These are phyloP conservation scores for Cokeromyces recurvatus DNA, from an alignment of 371 early-diverging fungal genomes.

Conservation along the genomic window DNA sequence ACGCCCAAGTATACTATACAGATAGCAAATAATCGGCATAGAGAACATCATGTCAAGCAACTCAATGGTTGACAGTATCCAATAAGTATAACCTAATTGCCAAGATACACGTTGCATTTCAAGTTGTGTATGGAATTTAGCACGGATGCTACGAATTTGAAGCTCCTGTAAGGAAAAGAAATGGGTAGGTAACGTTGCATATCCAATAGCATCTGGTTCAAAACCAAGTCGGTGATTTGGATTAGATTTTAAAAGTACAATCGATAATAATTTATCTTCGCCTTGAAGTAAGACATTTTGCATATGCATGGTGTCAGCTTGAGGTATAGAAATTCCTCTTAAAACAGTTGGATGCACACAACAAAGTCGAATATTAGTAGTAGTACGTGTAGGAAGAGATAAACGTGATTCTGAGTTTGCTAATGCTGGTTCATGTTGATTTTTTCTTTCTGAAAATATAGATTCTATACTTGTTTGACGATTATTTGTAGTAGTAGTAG, in stretches of 20 bases:
- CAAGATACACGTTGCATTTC: slow-evolving; percentile 34
- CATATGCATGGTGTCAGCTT: slow-evolving; percentile 41
- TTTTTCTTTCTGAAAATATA: too few relatives aligned
- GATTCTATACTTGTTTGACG: too few relatives aligned
- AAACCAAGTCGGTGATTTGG: slow-evolving; percentile 41
- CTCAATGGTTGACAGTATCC: slow-evolving; percentile 36
- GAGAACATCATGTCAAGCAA: slow-evolving; percentile 37
- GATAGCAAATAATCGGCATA: slow-evolving; percentile 33
- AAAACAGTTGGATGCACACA: slow-evolving; percentile 48
- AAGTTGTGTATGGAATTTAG: slow-evolving; percentile 36
- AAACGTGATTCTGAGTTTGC: slow-evolving; percentile 18
- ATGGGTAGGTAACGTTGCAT: slow-evolving; percentile 33
- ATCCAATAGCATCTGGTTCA: slow-evolving; percentile 45
- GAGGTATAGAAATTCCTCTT: slow-evolving; percentile 30
- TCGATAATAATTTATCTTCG: slow-evolving; percentile 39
- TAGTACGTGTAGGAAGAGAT: slow-evolving; percentile 25
- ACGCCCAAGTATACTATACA: slow-evolving; percentile 34
- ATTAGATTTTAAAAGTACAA: slow-evolving; percentile 35
- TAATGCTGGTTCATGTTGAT: neutral
- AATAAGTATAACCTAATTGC: slow-evolving; percentile 33
- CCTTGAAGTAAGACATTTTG: slow-evolving; percentile 39
- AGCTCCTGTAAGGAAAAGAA: slow-evolving; percentile 33
- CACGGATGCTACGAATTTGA: slow-evolving; percentile 32
- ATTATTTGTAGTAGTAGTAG: too few relatives aligned
- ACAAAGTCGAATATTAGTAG: slow-evolving; percentile 24